These are phyloP conservation scores for Fonsecaea multimorphosa DNA, from an alignment of 2,329 filamentous ascomycete species.

Conservation along the genomic window DNA sequence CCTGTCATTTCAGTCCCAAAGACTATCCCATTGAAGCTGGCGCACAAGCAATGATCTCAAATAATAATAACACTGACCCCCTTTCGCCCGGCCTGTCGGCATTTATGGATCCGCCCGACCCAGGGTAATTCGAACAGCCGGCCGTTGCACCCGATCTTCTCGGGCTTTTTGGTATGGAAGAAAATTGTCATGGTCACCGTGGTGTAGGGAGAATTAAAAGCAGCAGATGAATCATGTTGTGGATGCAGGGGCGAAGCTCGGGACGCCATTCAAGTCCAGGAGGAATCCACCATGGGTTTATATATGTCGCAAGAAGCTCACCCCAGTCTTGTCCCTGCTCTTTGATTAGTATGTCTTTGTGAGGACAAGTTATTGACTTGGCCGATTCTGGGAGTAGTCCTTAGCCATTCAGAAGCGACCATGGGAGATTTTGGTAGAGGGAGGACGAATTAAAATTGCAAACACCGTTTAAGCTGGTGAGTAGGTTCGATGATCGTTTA, in stretches of 20 bases:
- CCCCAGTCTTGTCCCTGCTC: neutral
- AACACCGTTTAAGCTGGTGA: neutral
- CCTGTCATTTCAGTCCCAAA: neutral
- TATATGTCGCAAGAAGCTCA: neutral
- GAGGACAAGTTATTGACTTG: neutral
- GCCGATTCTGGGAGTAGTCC: slow-evolving; percentile 1
- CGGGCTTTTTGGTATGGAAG: neutral
- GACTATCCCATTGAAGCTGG: neutral
- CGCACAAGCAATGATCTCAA: neutral
- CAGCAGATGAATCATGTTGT: neutral
- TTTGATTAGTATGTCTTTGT: slow-evolving; percentile 3
- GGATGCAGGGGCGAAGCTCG: neutral
- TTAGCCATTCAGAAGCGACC: neutral
- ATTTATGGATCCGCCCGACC: neutral
- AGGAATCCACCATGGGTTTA: neutral
- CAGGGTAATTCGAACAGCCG: neutral
- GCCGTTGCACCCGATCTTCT: neutral
- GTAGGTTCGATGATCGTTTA: too few species aligned
- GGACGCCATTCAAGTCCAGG: neutral
- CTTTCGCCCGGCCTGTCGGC: neutral
- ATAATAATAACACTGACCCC: too few species aligned
- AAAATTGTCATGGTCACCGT: neutral
- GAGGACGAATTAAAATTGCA: neutral
- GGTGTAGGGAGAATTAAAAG: neutral
- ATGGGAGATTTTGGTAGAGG: neutral